Conservation (phyloP, 129 eudicot genomes). For the Tagetes patula region DNA sequence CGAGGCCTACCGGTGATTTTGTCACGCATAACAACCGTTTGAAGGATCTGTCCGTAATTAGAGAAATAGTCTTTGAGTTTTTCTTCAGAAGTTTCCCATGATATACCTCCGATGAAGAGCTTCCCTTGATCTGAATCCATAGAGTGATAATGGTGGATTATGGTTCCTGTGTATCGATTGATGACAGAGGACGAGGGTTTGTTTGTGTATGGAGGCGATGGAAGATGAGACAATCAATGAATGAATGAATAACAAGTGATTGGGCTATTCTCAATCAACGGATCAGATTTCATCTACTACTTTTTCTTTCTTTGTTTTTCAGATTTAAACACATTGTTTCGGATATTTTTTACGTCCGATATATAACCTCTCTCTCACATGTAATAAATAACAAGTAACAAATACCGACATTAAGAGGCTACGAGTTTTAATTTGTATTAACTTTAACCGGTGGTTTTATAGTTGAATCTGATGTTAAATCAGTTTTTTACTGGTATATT, state of each 20-base stretch:
- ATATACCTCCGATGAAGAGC: slow-evolving; percentile 79
- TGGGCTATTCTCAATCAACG: slow-evolving; percentile 37
- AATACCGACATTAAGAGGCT: too few relatives aligned
- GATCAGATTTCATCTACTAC: slow-evolving; percentile 32
- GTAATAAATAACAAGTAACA: too few relatives aligned
- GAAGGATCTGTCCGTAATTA: slow-evolving; percentile 61
- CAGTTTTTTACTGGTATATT: too few relatives aligned
- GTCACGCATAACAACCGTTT: slow-evolving; percentile 78
- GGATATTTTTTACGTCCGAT: too few relatives aligned
- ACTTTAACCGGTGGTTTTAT: too few relatives aligned
- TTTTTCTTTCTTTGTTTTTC: background rate
- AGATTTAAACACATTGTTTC: background rate
- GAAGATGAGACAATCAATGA: slow-evolving; percentile 19
- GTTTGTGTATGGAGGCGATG: slow-evolving; percentile 23
- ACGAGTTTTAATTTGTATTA: too few relatives aligned
- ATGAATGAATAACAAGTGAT: slow-evolving; percentile 15
- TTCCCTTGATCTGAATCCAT: slow-evolving; percentile 97
- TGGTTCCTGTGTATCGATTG: too few relatives aligned
- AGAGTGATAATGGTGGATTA: background rate
- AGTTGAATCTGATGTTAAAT: too few relatives aligned
- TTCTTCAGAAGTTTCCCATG: slow-evolving; percentile 86
- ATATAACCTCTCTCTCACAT: background rate
- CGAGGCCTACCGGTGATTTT: slow-evolving; percentile 75
- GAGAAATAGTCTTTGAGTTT: slow-evolving; percentile 70
- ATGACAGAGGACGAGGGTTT: background rate